Percentiles rank a stretch among this genome's conserved stretches.
phyloP scores from a whole-genome alignment of 78 protist species.

The Dictyostelium brefeldianum region DNA sequence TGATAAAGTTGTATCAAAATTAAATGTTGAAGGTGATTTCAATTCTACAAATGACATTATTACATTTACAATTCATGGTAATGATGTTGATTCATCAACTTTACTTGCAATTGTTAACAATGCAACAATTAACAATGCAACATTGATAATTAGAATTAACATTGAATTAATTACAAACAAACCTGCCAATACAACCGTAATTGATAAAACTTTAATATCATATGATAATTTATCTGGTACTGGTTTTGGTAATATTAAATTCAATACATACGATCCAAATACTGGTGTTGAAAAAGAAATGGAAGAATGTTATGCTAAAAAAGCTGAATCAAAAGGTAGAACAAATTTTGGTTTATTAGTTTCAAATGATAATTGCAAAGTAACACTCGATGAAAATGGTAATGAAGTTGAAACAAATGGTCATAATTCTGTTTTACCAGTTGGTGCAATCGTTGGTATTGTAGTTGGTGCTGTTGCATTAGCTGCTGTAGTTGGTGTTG shows the following conservation, averaged over 20 bases:
- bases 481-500: background rate
- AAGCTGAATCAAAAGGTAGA: background rate
- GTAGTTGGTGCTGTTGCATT: slow-evolving; percentile 2
- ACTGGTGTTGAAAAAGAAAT: background rate
- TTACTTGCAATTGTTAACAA: background rate
- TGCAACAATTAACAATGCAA: background rate
- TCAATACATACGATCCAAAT: background rate
- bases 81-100: background rate
- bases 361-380: background rate
- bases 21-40: no score
- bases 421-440: background rate
- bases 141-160: background rate
- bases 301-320: background rate
- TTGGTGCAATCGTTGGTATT: slow-evolving; percentile 12
- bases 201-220: background rate
- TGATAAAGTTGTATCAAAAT: background rate
- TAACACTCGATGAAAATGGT: background rate
- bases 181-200: background rate
- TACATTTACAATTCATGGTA: no score
- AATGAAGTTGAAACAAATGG: background rate
- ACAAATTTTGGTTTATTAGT: background rate
- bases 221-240: background rate
- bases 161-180: no score
- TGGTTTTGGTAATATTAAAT: background rate
- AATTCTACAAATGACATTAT: no score